phyloP scores from a whole-genome alignment of 768 basidiomycete species.

The Clathrus columnatus region DNA sequence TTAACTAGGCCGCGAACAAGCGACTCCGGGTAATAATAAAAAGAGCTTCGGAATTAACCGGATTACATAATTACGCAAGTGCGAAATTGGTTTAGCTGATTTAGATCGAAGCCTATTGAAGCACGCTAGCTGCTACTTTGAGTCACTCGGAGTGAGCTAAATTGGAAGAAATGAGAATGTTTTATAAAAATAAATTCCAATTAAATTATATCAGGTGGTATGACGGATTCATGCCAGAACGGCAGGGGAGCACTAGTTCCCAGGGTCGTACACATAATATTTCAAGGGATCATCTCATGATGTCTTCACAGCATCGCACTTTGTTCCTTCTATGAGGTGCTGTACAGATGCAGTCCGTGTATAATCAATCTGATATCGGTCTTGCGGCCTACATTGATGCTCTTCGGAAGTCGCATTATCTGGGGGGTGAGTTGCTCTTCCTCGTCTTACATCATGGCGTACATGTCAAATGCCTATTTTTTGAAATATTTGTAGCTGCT shows the following conservation, averaged over 20 bases:
- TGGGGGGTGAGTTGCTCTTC: neutral
- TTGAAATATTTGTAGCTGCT: neutral
- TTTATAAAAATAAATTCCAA: neutral
- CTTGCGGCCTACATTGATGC: neutral
- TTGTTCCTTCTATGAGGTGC: neutral
- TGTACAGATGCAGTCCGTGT: neutral
- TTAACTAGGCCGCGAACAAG: no score
- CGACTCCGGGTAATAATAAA: no score
- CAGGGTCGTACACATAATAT: neutral
- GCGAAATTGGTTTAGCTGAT: no score
- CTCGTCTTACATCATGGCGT: no score
- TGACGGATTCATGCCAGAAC: neutral
- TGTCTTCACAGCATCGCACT: neutral
- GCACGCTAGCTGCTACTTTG: neutral
- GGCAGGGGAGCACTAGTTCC: neutral
- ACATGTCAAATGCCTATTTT: no score
- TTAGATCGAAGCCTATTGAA: no score
- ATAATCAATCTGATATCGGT: neutral
- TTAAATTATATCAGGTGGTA: neutral
- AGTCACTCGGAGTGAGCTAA: neutral
- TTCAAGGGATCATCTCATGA: neutral
- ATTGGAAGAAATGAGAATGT: no score
- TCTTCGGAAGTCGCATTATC: neutral
- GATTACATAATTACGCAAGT: no score
- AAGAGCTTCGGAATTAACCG: no score